These are phyloP conservation scores for Phytophthora syringae DNA, from an alignment of 352 stramenopile genomes.

Conservation along the genomic window DNA sequence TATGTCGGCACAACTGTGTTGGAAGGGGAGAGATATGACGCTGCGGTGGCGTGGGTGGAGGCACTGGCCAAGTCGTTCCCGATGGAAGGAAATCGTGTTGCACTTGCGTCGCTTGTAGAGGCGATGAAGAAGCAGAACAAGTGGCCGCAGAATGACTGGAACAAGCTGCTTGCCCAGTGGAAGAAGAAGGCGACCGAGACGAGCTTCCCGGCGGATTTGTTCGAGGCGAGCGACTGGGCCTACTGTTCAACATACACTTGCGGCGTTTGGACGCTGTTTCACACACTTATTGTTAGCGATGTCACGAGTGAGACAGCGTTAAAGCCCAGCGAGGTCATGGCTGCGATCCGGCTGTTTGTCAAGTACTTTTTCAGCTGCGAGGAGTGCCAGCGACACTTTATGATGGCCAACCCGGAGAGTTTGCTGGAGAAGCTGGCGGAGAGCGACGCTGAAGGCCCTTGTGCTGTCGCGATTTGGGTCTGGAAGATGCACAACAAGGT, in stretches of 20 bases:
- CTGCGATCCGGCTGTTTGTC: conserved; percentile 71
- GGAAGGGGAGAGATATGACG: conserved; percentile 64
- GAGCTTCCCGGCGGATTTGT: conserved; percentile 66
- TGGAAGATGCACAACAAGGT: conserved; percentile 88
- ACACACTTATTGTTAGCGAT: conserved; percentile 62
- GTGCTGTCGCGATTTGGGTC: conserved; percentile 71
- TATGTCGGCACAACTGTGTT: conserved; percentile 70
- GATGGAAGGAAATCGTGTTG: conserved; percentile 61
- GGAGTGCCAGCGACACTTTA: conserved; percentile 76
- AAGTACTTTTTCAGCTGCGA: conserved; percentile 85
- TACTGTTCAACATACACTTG: conserved; percentile 82
- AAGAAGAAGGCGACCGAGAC: conserved; percentile 52
- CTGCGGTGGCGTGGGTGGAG: conserved; percentile 67
- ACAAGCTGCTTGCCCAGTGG: conserved; percentile 60
- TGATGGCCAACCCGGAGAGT: conserved; percentile 65
- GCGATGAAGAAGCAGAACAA: conserved; percentile 42
- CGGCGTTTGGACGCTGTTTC: conserved; percentile 82
- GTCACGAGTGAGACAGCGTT: conserved; percentile 37
- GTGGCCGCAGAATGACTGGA: conserved; percentile 62
- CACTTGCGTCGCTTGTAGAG: conserved; percentile 45
- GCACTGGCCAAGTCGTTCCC: conserved; percentile 66
- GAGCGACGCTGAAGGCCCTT: conserved; percentile 45
- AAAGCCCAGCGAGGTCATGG: conserved; percentile 63
- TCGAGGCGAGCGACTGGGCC: conserved; percentile 55
- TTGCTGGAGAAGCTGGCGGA: conserved; percentile 54